These are phyloP conservation scores for Lasiodiplodia hormozganensis DNA, from an alignment of 2,329 filamentous ascomycete species.

Conservation along the genomic window DNA sequence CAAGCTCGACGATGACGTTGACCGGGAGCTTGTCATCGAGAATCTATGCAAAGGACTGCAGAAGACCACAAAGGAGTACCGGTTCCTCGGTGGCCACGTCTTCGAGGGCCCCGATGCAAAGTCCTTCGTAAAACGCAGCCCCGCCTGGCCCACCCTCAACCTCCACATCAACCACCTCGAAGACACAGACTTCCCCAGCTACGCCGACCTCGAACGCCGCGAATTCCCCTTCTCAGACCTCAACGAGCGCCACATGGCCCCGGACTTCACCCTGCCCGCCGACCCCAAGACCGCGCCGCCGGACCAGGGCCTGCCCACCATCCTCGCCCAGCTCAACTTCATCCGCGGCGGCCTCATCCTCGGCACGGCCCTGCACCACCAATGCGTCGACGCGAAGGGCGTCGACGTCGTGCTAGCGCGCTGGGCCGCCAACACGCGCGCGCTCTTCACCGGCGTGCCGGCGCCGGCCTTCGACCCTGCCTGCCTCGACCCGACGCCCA, in stretches of 20 bases:
- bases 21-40: constrained; percentile 22
- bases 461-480: constrained; percentile 11
- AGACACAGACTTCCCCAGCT: constrained; percentile 31
- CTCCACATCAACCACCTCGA: constrained; percentile 30
- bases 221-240: constrained; percentile 32
- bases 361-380: constrained; percentile 38
- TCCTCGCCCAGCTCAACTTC: constrained; percentile 38
- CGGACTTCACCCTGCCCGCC: neutral
- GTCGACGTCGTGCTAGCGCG: constrained; percentile 30
- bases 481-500: constrained; percentile 20
- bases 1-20: constrained; percentile 17
- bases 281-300: neutral
- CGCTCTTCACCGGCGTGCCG: constrained; percentile 32
- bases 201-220: constrained; percentile 31
- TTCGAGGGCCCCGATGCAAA: constrained; percentile 30
- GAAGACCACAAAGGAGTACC: constrained; percentile 31
- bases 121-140: constrained; percentile 33
- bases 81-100: constrained; percentile 31
- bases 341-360: constrained; percentile 39
- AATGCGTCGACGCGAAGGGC: constrained; percentile 35
- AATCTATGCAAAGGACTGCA: constrained; percentile 33
- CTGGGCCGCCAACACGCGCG: constrained; percentile 38
- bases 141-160: constrained; percentile 28
- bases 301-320: constrained; percentile 18
- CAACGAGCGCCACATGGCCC: constrained; percentile 27